Conservation (phyloP, 2,329 filamentous ascomycete genomes). For the Laburnicola sp. region DNA sequence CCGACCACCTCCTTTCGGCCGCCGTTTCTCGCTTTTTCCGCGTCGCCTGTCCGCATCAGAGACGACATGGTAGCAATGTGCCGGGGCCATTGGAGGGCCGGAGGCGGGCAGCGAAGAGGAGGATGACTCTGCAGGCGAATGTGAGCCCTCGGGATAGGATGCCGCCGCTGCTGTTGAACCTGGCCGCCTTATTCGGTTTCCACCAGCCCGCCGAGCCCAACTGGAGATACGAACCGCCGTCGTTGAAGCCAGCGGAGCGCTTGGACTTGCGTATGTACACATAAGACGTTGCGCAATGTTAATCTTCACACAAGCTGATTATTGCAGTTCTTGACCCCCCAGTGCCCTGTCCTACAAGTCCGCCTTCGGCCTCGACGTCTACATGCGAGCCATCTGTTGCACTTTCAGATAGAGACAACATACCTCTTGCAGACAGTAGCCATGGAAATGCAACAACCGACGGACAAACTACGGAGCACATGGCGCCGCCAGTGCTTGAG, state of each 20-base stretch:
- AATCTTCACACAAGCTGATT: background rate
- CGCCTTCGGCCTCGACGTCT: too few relatives aligned
- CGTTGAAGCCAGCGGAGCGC: slow-evolving; percentile 18
- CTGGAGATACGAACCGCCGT: slow-evolving; percentile 44
- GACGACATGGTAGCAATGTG: slow-evolving; percentile 62
- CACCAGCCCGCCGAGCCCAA: slow-evolving; percentile 24
- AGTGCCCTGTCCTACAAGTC: too few relatives aligned
- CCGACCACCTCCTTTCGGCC: slow-evolving; percentile 58
- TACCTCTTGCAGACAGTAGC: too few relatives aligned
- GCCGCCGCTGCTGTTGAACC: slow-evolving; percentile 27
- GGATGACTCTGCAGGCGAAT: slow-evolving; percentile 54
- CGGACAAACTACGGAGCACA: too few relatives aligned
- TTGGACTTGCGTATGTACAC: slow-evolving; percentile 24
- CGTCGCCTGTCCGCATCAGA: slow-evolving; percentile 50
- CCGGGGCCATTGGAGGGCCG: slow-evolving; percentile 66
- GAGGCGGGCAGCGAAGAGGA: slow-evolving; percentile 58
- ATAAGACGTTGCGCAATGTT: too few relatives aligned
- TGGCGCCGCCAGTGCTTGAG: too few relatives aligned
- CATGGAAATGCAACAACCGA: too few relatives aligned
- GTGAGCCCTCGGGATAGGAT: slow-evolving; percentile 39
- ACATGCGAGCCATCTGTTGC: too few relatives aligned
- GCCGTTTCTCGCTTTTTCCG: slow-evolving; percentile 58
- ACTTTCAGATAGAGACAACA: too few relatives aligned
- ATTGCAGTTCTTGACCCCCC: background rate
- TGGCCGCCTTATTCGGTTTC: slow-evolving; percentile 34